Base-by-base conservation (phyloP, 1,284 basidiomycete genomes). In the Cryptococcus floricola region DNA sequence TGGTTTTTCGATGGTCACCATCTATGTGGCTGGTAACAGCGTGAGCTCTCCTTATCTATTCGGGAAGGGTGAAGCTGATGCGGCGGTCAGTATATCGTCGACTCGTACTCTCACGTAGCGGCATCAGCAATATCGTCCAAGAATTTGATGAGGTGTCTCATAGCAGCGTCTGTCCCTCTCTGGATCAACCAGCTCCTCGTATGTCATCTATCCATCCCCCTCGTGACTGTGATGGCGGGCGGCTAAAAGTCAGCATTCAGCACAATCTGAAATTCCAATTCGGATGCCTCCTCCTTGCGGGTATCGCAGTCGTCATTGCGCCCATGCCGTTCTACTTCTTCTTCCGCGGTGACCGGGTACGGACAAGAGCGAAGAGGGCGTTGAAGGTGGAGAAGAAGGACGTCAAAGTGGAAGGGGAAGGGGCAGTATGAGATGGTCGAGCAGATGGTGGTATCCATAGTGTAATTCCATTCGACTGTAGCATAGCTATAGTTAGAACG, bases 71-170 rank as follows among this genome's bases (percentile, higher is more conserved):
- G 7, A 7, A 34, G 31, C 31, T 1, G 31, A 34, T 34, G 31
- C 10, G 31, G 31, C 10, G 6, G 7, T 34, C 10, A 34, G 60
- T 73, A 73, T 58, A 68, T 71, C 41, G 67, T 73, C 44, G 71
- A 73, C 54, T 59, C 58, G 2, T 73, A 71, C 55, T 53, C 62
- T 31, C 50, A 66, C 55, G 62, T 56, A 23, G 67, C 69, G 1
- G 76, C 78, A 1, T 75, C 73, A 9, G 77, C 77, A 3, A 70
- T 80, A 45, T 78, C 80, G 3, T 79, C 80, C 52, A 82, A 82
- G 67, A 81, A 80, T 0, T 70, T 82, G 18, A 66, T 80, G 48
- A 73, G 80, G 25, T 76, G 74, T 6, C 63, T 79, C 13, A 69
- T 77, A 48, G 81, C 80, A 12, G 77, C 75, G 1, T 61, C 62